Evolutionary conservation across 192 early-diverging fungal species (phyloP).

Genomic region (Podila epicladia): DNA sequence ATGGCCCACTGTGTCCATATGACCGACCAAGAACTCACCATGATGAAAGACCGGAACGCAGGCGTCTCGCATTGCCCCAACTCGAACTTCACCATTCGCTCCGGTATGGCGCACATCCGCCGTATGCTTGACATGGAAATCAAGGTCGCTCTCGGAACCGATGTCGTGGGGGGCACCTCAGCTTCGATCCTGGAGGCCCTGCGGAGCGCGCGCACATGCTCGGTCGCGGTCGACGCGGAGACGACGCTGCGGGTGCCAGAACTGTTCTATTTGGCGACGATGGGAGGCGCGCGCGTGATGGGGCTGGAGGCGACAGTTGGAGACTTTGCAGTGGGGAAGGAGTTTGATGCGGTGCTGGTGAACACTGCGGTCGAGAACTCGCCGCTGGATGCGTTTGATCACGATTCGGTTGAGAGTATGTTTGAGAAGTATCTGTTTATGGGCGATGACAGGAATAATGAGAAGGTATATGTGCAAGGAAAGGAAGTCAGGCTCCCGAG

Average conservation of each 20-base stretch:
- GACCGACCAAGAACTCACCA: slow-evolving; percentile 72
- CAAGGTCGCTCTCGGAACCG: slow-evolving; percentile 94
- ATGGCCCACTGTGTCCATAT: slow-evolving; percentile 97
- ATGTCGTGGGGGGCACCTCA: slow-evolving; percentile 92
- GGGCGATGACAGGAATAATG: slow-evolving; percentile 87
- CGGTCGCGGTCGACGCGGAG: slow-evolving; percentile 68
- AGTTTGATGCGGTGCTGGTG: slow-evolving; percentile 92
- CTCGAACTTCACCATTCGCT: slow-evolving; percentile 89
- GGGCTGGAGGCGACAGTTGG: slow-evolving; percentile 77
- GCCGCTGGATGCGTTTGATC: slow-evolving; percentile 73
- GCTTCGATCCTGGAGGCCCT: slow-evolving; percentile 90
- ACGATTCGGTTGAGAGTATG: slow-evolving; percentile 59
- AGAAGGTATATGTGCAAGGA: slow-evolving; percentile 84
- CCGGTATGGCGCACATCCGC: slow-evolving; percentile 86
- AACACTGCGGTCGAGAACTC: slow-evolving; percentile 54
- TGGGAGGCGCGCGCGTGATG: slow-evolving; percentile 91
- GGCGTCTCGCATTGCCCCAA: slow-evolving; percentile 94
- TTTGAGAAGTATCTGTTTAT: slow-evolving; percentile 94
- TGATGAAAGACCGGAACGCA: slow-evolving; percentile 69
- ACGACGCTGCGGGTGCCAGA: slow-evolving; percentile 72
- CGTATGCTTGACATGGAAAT: slow-evolving; percentile 73
- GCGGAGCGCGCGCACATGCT: slow-evolving; percentile 79
- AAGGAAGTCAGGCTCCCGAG: slow-evolving; percentile 53
- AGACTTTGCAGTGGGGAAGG: slow-evolving; percentile 84
- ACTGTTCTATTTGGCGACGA: slow-evolving; percentile 86